Conservation (phyloP, 441 rosid genomes). For the Adansonia rubrostipa region DNA sequence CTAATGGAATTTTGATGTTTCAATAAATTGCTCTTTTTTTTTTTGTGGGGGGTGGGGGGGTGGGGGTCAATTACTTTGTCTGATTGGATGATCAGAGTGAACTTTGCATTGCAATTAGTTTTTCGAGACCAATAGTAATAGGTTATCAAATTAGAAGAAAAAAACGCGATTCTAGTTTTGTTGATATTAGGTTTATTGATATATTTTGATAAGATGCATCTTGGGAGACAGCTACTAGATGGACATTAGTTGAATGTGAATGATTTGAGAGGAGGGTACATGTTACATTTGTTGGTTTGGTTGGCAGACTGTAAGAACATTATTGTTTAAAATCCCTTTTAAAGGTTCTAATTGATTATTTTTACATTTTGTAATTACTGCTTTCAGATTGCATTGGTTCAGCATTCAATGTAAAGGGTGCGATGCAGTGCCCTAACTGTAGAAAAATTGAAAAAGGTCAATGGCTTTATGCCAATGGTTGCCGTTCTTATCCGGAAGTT, state of each 20-base stretch:
- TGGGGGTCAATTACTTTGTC: not conserved
- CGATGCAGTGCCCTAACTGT: constrained; percentile 99
- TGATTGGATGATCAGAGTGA: not conserved
- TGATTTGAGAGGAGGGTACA: not conserved
- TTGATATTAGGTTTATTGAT: not conserved
- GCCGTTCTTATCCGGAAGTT: constrained; percentile 77
- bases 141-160: not conserved
- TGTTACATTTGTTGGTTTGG: not conserved
- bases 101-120: not conserved
- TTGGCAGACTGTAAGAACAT: not conserved
- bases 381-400: constrained; percentile 93
- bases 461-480: constrained; percentile 92
- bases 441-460: constrained; percentile 97
- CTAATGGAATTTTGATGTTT: not conserved
- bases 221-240: not conserved
- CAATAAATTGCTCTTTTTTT: not conserved
- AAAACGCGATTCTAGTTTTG: not conserved
- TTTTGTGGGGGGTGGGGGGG: no score
- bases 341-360: constrained; percentile 4
- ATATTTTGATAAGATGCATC: not conserved
- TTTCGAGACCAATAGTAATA: not conserved
- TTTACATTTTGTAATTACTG: constrained; percentile 25
- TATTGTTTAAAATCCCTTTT: not conserved
- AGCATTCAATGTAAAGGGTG: constrained; percentile 93
- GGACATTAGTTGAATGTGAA: constrained; percentile 2